Conservation (phyloP, 352 stramenopile genomes). For the Phytophthora idaei region DNA sequence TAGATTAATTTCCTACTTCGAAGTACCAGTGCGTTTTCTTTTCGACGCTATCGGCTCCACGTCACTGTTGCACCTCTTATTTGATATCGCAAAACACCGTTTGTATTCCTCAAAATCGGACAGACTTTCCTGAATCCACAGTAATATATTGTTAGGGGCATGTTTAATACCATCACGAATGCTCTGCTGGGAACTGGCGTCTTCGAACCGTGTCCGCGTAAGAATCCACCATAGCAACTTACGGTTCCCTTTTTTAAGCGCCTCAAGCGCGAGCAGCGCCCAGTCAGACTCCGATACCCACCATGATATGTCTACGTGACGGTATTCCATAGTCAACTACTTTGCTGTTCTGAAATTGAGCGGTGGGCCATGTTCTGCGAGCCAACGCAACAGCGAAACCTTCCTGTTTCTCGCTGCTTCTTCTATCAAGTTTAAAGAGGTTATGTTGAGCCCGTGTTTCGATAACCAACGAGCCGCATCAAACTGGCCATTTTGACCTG, state of each 20-base stretch:
- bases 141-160: background rate
- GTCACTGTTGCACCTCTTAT: too few relatives aligned
- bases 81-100: too few relatives aligned
- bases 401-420: background rate
- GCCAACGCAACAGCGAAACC: background rate
- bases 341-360: background rate
- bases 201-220: background rate
- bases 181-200: background rate
- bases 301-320: background rate
- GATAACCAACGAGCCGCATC: conserved; percentile 1
- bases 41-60: too few relatives aligned
- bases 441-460: background rate
- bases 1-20: too few relatives aligned
- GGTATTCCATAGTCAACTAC: background rate
- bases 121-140: too few relatives aligned
- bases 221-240: conserved; percentile 4
- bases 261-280: background rate
- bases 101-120: too few relatives aligned
- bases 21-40: too few relatives aligned
- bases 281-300: background rate
- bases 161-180: background rate
- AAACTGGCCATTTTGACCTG: background rate
- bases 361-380: background rate
- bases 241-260: background rate
- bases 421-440: background rate